These are phyloP conservation scores for Daldinia eschscholtzii DNA, from an alignment of 2,329 filamentous ascomycete species.

Conservation along the genomic window DNA sequence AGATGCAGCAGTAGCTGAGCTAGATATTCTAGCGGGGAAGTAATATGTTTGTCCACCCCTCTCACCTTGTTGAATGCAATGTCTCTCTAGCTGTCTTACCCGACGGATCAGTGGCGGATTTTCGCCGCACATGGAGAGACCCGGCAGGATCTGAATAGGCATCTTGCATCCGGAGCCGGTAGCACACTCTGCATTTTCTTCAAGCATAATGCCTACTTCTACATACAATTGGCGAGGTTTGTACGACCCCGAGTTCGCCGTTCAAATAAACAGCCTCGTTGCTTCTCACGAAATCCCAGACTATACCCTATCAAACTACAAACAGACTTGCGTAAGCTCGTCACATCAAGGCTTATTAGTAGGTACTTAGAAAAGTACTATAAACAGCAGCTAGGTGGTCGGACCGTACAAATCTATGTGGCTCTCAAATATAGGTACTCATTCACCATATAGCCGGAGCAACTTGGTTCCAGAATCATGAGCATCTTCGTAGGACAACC, in stretches of 20 bases:
- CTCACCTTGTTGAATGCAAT: neutral
- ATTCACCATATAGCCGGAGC: neutral
- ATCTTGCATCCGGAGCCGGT: conserved; percentile 35
- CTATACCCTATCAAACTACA: neutral
- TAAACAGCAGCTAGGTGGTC: neutral
- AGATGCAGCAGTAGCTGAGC: neutral
- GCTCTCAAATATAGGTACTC: neutral
- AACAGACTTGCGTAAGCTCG: neutral
- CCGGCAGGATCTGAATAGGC: conserved; percentile 38
- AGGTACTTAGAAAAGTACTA: neutral
- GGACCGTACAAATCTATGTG: neutral
- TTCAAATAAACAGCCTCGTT: neutral
- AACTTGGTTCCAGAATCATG: neutral
- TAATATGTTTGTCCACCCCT: conserved; percentile 19
- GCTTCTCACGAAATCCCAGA: neutral
- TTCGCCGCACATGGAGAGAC: conserved; percentile 19
- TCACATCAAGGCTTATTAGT: neutral
- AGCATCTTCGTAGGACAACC: neutral
- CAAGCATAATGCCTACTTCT: conserved; percentile 19
- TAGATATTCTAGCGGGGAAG: neutral
- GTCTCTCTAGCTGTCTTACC: conserved; percentile 16
- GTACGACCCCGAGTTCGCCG: neutral
- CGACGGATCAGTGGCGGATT: neutral
- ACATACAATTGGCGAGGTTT: neutral
- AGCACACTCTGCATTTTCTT: conserved; percentile 13